Base-by-base conservation (phyloP, 2,329 filamentous ascomycete species). In the Alternaria sp. region DNA sequence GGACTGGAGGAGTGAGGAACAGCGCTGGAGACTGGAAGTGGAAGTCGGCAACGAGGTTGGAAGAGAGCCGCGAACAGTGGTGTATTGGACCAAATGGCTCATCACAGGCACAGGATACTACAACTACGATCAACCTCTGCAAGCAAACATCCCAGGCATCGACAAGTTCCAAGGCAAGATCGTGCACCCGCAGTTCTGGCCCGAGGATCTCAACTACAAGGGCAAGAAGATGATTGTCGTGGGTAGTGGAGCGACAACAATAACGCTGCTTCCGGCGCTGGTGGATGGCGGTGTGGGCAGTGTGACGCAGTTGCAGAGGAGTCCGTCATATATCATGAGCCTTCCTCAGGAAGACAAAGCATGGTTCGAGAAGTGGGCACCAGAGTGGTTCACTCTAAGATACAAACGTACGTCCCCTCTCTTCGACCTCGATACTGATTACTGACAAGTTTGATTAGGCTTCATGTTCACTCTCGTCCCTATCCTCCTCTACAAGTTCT, bases 281-380 rank as follows among this genome's bases (percentile, higher is more conserved):
- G 87, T 88, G 1, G 80, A 90, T 43, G 86, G 84, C 39, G 91
- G 90, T 12, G 81, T 80, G 5, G 79, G 79, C 5, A 84, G 86
- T 14, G 88, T 93, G 28, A 94, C 91, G 1, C 92, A 94, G 87
- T 84, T 96, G 3, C 92, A 96, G 79, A 87, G 93, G 57, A 92
- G 88, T 46, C 93, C 93, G 0, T 86, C 85, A 0, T 78, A 77
- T 49, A 84, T 94, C 56, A 67, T 90, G 44, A 80, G 85, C n/a
- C 67, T 87, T 1, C 79, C 84, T 0, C 81, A 83, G 24, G 71
- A 72, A 7, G 7, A 67, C 80, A 1, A 62, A 86, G 4, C 73
- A 72, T 3, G 68, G 57, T 73, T 69, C 41, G 68, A 75, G 49
- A 65, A 68, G 41, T 46, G 82, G 2, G 70, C 89, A n/a, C 86